Conservation (phyloP, 108 stramenopile species). For the Stephanodiscus triporus region DNA sequence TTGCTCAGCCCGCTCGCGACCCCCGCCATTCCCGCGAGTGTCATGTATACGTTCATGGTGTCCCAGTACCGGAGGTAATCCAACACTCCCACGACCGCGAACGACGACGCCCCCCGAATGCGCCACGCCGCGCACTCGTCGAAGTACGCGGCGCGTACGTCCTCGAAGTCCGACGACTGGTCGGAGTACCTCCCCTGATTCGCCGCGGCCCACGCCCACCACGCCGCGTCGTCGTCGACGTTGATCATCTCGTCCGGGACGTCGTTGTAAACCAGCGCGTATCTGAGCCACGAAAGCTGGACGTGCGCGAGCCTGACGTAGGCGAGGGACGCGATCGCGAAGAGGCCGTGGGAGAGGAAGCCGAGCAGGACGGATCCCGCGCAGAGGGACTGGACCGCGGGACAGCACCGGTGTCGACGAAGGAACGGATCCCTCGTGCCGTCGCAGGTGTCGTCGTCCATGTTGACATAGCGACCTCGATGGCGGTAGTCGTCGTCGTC, state of each 20-base stretch:
- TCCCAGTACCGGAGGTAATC: conserved; percentile 15
- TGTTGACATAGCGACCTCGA: too few species aligned
- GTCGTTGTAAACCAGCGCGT: neutral
- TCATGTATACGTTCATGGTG: conserved; percentile 7
- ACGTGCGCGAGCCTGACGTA: too few species aligned
- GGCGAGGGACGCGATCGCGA: too few species aligned
- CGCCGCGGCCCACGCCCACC: neutral
- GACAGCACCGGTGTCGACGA: too few species aligned
- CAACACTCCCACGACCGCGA: conserved; percentile 5
- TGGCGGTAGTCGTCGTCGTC: too few species aligned
- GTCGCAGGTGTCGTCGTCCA: too few species aligned
- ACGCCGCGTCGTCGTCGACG: conserved; percentile 1
- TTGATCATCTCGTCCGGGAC: neutral
- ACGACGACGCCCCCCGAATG: neutral
- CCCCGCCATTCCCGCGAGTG: conserved; percentile 11
- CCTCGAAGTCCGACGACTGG: neutral
- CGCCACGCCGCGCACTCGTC: neutral
- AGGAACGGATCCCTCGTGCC: too few species aligned
- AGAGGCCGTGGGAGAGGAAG: too few species aligned
- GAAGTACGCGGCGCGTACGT: neutral
- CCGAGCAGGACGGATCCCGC: too few species aligned
- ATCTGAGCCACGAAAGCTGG: too few species aligned
- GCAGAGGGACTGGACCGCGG: too few species aligned
- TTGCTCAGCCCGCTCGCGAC: neutral
- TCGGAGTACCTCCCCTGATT: neutral